Conservation (phyloP, 257 asterid species). For the Capsicum rhomboideum region DNA sequence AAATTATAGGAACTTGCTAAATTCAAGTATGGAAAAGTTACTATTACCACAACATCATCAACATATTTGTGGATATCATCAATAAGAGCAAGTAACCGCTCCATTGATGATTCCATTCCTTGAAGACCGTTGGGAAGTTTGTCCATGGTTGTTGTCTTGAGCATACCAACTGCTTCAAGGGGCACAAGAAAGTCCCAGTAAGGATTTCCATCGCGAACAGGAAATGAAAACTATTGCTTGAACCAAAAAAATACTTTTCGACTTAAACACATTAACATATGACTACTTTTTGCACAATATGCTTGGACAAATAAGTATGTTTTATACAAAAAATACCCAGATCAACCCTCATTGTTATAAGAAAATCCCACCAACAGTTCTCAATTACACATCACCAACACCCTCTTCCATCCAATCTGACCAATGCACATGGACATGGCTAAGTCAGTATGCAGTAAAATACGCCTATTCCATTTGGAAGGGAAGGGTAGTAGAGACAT, state of each 20-base stretch:
- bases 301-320: background rate
- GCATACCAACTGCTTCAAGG: conserved; percentile 59
- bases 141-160: conserved; percentile 73
- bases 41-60: conserved; percentile 90
- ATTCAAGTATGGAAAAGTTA: background rate
- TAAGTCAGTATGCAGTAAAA: conserved; percentile 52
- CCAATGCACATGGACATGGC: conserved; percentile 26
- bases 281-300: background rate
- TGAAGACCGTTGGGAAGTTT: conserved; percentile 88
- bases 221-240: background rate
- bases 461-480: conserved; percentile 25
- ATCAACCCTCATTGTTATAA: background rate
- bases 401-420: background rate
- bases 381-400: background rate
- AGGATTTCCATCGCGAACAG: background rate
- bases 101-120: conserved; percentile 97
- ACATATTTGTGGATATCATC: conserved; percentile 81
- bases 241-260: no score
- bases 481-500: conserved; percentile 33
- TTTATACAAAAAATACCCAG: background rate
- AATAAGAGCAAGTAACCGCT: conserved; percentile 67
- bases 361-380: background rate
- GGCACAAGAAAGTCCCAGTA: conserved; percentile 1
- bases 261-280: no score
- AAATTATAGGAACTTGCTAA: background rate